A percentile compares a stretch with the other conserved stretches of the same genome.
Conservation (phyloP, 1,284 basidiomycete species). For the Neolentinus lepideus region DNA sequence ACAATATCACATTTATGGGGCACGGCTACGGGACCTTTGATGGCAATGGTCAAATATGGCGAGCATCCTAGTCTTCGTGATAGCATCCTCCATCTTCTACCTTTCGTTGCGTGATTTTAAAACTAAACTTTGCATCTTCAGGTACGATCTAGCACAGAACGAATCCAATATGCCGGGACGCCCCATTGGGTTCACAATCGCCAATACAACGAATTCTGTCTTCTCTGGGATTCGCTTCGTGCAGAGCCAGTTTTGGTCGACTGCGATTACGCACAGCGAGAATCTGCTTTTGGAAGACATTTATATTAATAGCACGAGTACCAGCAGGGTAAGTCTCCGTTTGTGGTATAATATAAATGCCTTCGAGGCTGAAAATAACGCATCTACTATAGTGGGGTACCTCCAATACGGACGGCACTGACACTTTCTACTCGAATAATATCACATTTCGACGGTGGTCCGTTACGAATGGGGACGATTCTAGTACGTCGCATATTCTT, state of each 20-base stretch:
- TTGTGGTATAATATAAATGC: neutral
- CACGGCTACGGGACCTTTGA: constrained; percentile 24
- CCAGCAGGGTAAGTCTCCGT: neutral
- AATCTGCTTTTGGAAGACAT: constrained; percentile 24
- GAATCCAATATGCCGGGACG: constrained; percentile 24
- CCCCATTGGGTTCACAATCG: constrained; percentile 22
- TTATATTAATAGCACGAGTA: constrained; percentile 23
- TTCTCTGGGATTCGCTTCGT: constrained; percentile 24
- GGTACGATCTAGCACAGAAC: constrained; percentile 24
- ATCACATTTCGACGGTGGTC: constrained; percentile 26
- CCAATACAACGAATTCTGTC: constrained; percentile 21
- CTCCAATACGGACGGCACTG: constrained; percentile 26
- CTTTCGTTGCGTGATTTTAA: neutral
- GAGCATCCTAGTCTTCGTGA: neutral
- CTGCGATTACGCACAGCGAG: constrained; percentile 22
- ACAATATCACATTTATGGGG: constrained; percentile 19
- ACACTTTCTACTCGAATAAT: constrained; percentile 24
- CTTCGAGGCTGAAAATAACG: constrained; percentile 3
- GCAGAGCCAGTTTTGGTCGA: constrained; percentile 30
- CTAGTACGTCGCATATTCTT: constrained; percentile 1
- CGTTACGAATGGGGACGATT: constrained; percentile 23
- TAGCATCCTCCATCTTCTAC: neutral
- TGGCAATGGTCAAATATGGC: constrained; percentile 28
- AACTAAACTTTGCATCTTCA: constrained; percentile 4
- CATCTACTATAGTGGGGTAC: constrained; percentile 20